Conservation (phyloP, 73 alveolate species). For the Paramecium sexaurelia region DNA sequence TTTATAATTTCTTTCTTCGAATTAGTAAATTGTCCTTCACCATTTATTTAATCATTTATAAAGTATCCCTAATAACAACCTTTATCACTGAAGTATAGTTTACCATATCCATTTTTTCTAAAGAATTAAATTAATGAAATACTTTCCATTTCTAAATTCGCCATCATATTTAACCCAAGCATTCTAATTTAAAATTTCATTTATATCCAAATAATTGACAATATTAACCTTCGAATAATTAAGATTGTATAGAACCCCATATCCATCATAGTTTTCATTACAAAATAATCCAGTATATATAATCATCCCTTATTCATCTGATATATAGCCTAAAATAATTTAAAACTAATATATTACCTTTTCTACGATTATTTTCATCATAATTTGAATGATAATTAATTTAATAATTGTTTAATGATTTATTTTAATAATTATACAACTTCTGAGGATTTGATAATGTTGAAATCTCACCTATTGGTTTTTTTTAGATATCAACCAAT, state of each 20-base stretch:
- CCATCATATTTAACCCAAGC: slow-evolving; percentile 14
- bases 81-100: not conserved
- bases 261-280: not conserved
- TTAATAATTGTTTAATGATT: not conserved
- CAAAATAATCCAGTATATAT: not conserved
- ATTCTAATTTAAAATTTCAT: not conserved
- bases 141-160: not conserved
- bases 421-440: not conserved
- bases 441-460: not conserved
- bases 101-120: not conserved
- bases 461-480: not conserved
- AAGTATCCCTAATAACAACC: not conserved
- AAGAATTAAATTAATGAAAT: not conserved
- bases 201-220: not conserved
- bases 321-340: not conserved
- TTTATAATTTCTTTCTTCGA: not conserved
- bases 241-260: not conserved
- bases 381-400: not conserved
- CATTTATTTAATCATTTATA: not conserved
- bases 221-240: not conserved
- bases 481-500: not conserved
- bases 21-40: not conserved
- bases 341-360: not conserved
- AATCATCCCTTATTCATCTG: not conserved
- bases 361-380: not conserved